Evolutionary conservation across 306 rosid species (phyloP), one percentile per base, ranked within the genome.

Genomic region (Myrica gale): DNA sequence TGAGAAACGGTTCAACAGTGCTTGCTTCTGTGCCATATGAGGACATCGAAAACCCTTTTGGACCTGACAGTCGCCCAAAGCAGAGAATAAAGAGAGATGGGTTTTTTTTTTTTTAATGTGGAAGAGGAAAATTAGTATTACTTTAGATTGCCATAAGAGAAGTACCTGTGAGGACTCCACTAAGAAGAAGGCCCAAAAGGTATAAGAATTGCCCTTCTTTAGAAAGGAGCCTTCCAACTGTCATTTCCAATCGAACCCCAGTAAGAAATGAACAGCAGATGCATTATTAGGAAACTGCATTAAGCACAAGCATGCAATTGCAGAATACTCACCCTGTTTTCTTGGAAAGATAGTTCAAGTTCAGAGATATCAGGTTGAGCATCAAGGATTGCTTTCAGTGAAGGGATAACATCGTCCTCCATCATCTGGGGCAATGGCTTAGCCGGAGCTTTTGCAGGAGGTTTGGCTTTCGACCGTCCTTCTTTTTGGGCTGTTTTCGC

Each of bases 331-430:
- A 94, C 99, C 89, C 79, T 90, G 78, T 90, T 82, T 78, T 90
- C 96, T 56, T 87, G 84, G 77, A 89, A 92, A 21, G 84, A 80
- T 1, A 95, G 85, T 57, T 83, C 91, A 74, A 95, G 67, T 48
- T 95, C 85, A 21, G 93, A 85, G 76, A 95, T 76, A 77, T 92
- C 97, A 65, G 78, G 75, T 72, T 92, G 91, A 44, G 90, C 82
- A 85, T 88, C 93, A 50, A 95, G 86, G 77, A 89, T 88, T 68
- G 81, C 74, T 88, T 82, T 89, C 76, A 95, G 83, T 15, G 96
- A 53, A 74, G 99, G 97, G 75, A 95, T 95, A 54, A 95, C 89
- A 67, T 95, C 99, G 77, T 90, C 99, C 71, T 84, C 92, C 97
- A 95, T 95, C 93, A 92, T 81, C 82, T 89, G 86, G 45, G 97